These are phyloP conservation scores for Mortierella sp. DNA, from an alignment of 371 early-diverging fungal genomes.

Conservation along the genomic window DNA sequence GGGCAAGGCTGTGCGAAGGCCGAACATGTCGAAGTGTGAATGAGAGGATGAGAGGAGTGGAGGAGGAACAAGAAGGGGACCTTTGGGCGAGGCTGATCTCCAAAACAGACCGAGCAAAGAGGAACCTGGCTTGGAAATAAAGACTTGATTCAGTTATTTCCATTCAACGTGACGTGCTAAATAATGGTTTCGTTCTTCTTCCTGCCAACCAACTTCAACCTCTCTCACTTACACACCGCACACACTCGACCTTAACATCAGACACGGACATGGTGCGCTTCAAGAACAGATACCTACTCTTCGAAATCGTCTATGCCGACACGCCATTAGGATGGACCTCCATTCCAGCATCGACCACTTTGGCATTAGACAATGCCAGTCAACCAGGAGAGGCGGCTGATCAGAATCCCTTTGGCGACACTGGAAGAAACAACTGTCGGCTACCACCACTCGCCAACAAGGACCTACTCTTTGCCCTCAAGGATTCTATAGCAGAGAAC, in stretches of 20 bases:
- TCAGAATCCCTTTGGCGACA: constrained; percentile 57
- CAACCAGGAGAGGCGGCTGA: constrained; percentile 32
- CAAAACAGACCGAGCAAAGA: constrained; percentile 16
- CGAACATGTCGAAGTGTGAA: constrained; percentile 37
- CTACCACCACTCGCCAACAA: constrained; percentile 38
- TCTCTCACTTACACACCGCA: constrained; percentile 1
- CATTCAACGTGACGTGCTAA: background rate
- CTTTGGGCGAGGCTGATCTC: constrained; percentile 20
- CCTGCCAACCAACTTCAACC: too few species aligned
- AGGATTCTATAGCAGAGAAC: constrained; percentile 63
- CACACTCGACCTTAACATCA: background rate
- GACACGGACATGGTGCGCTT: constrained; percentile 65
- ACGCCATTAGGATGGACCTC: constrained; percentile 56
- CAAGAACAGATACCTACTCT: constrained; percentile 75
- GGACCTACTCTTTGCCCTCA: constrained; percentile 37
- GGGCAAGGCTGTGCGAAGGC: constrained; percentile 44
- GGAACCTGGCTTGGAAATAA: background rate
- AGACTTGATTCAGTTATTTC: background rate
- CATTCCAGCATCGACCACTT: constrained; percentile 29
- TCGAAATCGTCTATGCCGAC: constrained; percentile 60
- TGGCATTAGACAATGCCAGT: constrained; percentile 6
- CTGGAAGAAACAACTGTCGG: constrained; percentile 50
- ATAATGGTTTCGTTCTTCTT: background rate
- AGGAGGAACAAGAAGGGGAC: background rate
- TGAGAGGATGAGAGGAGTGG: background rate